Base-by-base conservation (phyloP, 116 monocot species). In the Cymodocea nodosa region DNA sequence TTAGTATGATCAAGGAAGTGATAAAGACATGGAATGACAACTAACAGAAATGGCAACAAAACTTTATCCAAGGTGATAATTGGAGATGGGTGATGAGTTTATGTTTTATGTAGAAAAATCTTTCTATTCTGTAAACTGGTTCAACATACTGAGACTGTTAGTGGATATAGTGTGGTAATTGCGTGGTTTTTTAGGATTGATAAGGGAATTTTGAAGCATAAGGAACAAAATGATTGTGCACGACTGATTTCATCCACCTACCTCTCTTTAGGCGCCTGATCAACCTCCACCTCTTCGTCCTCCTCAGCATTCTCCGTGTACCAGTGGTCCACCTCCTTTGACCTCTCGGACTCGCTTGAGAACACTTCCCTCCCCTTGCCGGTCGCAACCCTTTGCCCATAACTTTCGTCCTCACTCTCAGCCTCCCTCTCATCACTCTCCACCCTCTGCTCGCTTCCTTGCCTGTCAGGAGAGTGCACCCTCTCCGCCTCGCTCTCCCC, bases 401-500 rank as follows among this genome's bases (percentile, higher is more conserved):
- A 91, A 12, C 69, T 85, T 64, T 82, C 84, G 36, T 85, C 82
- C 55, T 84, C 84, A 12, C 35, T 35, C 18, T 67, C 67, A 71
- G 62, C 80, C 75, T 83, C 87, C 69, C 79, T 87, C 20, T 40
- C 81, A 67, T 85, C 90, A 59, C 83, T 85, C 55, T 80, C 81
- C 64, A 79, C 50, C 70, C 63, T 81, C 18, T 81, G 82, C 23
- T 85, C 84, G 63, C 85, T 85, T 23, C 63, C 62, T 60, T 86
- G 86, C 76, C 85, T 83, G 73, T 93, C 90, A 59, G 74, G 81
- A 2, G 82, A 82, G 80, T 79, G 87, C 35, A 68, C 75, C 65
- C 84, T 84, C 70, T 85, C 90, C 39, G 81, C 90, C 34, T 95
- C 97, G 68, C 91, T 97, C 67, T 91, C 97, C 6, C 85, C 83